Evolutionary conservation across 495 filamentous ascomycete species (phyloP).

Genomic region (Podospora pseudoanserina): DNA sequence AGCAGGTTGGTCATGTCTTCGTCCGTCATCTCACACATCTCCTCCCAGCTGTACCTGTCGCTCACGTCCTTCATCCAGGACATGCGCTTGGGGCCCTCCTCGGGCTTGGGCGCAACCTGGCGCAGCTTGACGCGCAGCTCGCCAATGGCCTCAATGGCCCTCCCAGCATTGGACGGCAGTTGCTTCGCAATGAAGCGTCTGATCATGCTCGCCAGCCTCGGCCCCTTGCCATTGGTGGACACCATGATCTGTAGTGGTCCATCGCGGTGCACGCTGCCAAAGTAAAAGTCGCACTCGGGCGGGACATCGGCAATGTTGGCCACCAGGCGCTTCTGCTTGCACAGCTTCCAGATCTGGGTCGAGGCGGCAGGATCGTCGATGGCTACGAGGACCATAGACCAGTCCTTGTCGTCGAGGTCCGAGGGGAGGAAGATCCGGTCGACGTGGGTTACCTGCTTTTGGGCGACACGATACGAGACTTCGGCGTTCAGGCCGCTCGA

Average conservation of each 20-base stretch:
- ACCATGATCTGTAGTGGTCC: conserved; percentile 98
- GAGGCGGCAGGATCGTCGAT: conserved; percentile 89
- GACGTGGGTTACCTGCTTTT: conserved; percentile 69
- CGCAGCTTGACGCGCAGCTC: conserved; percentile 73
- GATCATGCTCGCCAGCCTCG: conserved; percentile 83
- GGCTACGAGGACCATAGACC: conserved; percentile 78
- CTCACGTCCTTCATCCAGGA: conserved; percentile 92
- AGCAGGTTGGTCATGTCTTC: conserved; percentile 78
- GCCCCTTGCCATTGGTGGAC: conserved; percentile 94
- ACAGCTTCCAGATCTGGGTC: conserved; percentile 83
- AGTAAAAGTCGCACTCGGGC: conserved; percentile 97
- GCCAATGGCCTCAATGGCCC: conserved; percentile 80
- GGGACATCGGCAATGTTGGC: conserved; percentile 98
- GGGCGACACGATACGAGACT: conserved; percentile 73
- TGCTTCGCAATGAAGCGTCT: conserved; percentile 73
- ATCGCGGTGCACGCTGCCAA: conserved; percentile 90
- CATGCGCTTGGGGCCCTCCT: conserved; percentile 88
- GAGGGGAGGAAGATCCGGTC: conserved; percentile 76
- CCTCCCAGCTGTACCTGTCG: conserved; percentile 79
- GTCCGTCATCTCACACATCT: conserved; percentile 80
- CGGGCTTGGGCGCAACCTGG: conserved; percentile 62
- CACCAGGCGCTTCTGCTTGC: conserved; percentile 76
- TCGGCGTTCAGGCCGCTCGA: conserved; percentile 78
- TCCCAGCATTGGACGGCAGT: conserved; percentile 72
- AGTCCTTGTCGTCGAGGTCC: conserved; percentile 61